Base-by-base conservation (phyloP, 495 filamentous ascomycete species). In the Physcia stellaris region DNA sequence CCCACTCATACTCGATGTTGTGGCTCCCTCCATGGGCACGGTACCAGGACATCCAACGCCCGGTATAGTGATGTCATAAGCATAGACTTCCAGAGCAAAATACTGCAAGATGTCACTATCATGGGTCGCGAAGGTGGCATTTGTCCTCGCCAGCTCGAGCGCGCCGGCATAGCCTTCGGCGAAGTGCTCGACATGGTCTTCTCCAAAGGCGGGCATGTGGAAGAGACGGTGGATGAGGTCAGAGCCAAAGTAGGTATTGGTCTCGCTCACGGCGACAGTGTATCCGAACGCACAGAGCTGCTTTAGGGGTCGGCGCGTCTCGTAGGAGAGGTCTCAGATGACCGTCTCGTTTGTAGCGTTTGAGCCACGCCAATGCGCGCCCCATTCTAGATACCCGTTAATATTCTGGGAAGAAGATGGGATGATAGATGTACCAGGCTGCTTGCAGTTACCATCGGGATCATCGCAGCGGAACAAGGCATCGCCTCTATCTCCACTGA, bases 341-440 rank as follows among this genome's bases (percentile, higher is more conserved):
- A 76, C 74, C 20, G 74, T 77, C 48, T 77, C 69, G 6, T 60
- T 51, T 4, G 71, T 72, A 6, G 62, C 68, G 42, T 75, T 76
- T 21, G 48, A 41, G 41, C 71, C 71, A 22, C 74, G 65, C 67
- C 66, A 74, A 59, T 77, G 73, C 36, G 72, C 73, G 23, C 54
- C 72, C 59, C 62, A 75, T 33, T 59, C 66, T 69, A 30, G 49
- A 10, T n/a, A 27, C 11, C 12, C 18, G 32, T n/a, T n/a, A n/a
- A n/a, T n/a, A n/a, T n/a, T n/a, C n/a, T n/a, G n/a, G n/a, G n/a
- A n/a, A n/a, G n/a, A n/a, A n/a, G n/a, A n/a, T 20, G 24, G 24
- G 23, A 18, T 17, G 16, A 0, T 32, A 15, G 10, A 37, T 36
- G 24, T 50, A 65, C 64, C 62, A 32, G 63, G 61, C 27, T 65